A percentile compares a stretch with the other conserved stretches of the same genome.
Conservation (phyloP, 768 basidiomycete species). For the Cyclocybe cylindracea region DNA sequence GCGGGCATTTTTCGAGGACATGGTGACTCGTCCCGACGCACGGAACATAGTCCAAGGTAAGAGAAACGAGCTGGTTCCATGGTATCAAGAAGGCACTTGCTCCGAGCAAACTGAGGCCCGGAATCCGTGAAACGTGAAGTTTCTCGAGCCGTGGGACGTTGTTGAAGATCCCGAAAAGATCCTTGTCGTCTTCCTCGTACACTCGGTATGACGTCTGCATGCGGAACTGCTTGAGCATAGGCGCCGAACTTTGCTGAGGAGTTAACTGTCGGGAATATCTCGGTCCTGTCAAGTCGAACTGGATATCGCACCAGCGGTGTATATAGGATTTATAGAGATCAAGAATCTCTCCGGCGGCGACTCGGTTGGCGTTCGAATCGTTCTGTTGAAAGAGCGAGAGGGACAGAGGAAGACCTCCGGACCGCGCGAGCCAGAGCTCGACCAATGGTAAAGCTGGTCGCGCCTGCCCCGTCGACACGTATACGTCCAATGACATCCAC, state of each 20-base stretch:
- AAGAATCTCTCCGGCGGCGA: slow-evolving; percentile 27
- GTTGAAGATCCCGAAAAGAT: slow-evolving; percentile 30
- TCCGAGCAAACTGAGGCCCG: slow-evolving; percentile 25
- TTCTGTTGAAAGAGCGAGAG: slow-evolving; percentile 33
- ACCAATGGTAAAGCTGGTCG: slow-evolving; percentile 29
- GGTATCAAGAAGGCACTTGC: slow-evolving; percentile 26
- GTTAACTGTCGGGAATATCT: slow-evolving; percentile 22
- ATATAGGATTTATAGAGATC: slow-evolving; percentile 30
- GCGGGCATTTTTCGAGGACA: slow-evolving; percentile 28
- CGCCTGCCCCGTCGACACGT: slow-evolving; percentile 27
- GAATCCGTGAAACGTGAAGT: slow-evolving; percentile 32
- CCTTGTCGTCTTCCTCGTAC: slow-evolving; percentile 29
- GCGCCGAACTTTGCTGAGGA: slow-evolving; percentile 23
- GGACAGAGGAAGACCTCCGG: slow-evolving; percentile 31
- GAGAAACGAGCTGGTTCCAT: slow-evolving; percentile 30
- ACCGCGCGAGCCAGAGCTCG: slow-evolving; percentile 32
- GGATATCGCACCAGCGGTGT: slow-evolving; percentile 31
- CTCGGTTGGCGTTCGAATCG: slow-evolving; percentile 29
- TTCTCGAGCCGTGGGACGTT: slow-evolving; percentile 27
- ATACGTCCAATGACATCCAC: slow-evolving; percentile 39
- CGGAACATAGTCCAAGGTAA: slow-evolving; percentile 27
- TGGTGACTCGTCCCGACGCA: slow-evolving; percentile 27
- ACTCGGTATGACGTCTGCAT: slow-evolving; percentile 26
- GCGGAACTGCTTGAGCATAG: slow-evolving; percentile 29
- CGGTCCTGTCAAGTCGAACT: slow-evolving; percentile 32